A percentile compares a stretch with the other conserved stretches of the same genome.
These are phyloP conservation scores for Excoecaria cochinchinensis DNA, from an alignment of 345 rosid species.

Conservation along the genomic window DNA sequence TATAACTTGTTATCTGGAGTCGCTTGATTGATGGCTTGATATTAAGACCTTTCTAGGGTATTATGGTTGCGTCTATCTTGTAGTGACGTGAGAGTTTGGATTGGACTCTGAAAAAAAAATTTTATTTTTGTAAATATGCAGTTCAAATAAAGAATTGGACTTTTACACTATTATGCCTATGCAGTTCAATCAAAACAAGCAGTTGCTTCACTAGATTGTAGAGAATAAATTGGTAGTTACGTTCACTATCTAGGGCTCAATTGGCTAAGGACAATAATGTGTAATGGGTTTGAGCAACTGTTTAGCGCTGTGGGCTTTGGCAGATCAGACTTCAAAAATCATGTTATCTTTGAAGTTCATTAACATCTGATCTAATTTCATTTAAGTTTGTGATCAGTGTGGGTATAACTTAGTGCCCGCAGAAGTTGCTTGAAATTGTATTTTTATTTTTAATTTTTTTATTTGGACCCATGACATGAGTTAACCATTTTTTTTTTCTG, in stretches of 20 bases:
- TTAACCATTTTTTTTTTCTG: background rate
- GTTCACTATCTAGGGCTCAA: background rate
- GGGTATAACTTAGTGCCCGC: background rate
- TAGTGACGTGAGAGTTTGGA: background rate
- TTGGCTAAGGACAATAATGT: background rate
- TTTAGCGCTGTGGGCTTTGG: background rate
- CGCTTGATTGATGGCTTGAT: background rate
- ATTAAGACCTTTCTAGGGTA: background rate
- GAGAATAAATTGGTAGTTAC: background rate
- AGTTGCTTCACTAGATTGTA: background rate
- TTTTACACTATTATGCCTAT: background rate
- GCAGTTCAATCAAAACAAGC: background rate
- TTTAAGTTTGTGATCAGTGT: background rate
- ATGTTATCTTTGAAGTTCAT: background rate
- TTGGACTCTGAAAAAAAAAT: background rate
- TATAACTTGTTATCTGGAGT: background rate
- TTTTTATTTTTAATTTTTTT: slow-evolving; percentile 9
- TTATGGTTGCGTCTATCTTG: background rate
- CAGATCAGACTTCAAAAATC: background rate
- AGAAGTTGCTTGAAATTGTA: background rate
- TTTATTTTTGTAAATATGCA: too few relatives aligned
- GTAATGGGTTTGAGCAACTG: background rate
- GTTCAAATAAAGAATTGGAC: background rate
- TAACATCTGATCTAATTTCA: background rate
- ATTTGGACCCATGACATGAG: background rate